Conservation (phyloP, 257 asterid species). For the Solanum tarijense region DNA sequence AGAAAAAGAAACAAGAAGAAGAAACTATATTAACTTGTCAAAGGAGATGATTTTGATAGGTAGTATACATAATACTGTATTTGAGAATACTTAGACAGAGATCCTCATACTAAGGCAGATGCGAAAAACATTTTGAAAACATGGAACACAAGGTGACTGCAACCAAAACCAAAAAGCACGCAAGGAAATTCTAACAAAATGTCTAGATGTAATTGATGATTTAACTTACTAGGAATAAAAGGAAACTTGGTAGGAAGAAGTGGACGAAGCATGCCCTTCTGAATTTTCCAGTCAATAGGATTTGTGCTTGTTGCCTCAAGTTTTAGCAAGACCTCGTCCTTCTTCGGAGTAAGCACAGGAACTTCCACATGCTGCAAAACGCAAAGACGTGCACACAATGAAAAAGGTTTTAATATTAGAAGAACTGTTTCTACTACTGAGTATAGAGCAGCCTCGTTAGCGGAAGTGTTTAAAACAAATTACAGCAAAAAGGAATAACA, state of each 20-base stretch:
- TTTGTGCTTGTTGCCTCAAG: slow-evolving; percentile 58
- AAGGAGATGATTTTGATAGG: not conserved
- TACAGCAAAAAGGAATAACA: not conserved
- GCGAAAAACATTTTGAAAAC: not conserved
- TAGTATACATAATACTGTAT: not conserved
- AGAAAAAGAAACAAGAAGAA: not conserved
- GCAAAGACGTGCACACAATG: not conserved
- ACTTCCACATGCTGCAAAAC: slow-evolving; percentile 53
- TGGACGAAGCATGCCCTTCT: slow-evolving; percentile 57
- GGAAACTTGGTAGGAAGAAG: slow-evolving; percentile 39
- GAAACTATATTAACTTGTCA: not conserved
- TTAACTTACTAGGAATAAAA: slow-evolving; percentile 38
- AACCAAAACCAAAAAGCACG: not conserved
- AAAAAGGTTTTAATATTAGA: not conserved
- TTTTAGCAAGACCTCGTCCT: slow-evolving; percentile 55
- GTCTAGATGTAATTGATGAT: not conserved
- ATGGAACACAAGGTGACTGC: not conserved
- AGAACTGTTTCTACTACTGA: not conserved
- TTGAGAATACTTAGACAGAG: not conserved
- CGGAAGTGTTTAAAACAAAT: not conserved
- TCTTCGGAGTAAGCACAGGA: slow-evolving; percentile 42
- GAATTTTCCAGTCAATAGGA: slow-evolving; percentile 54
- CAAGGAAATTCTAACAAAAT: not conserved
- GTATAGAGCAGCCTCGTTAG: not conserved
- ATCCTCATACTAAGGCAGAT: not conserved